Evolutionary conservation across 192 early-diverging fungal species (phyloP).

Genomic region (Spizellomyces sp.): DNA sequence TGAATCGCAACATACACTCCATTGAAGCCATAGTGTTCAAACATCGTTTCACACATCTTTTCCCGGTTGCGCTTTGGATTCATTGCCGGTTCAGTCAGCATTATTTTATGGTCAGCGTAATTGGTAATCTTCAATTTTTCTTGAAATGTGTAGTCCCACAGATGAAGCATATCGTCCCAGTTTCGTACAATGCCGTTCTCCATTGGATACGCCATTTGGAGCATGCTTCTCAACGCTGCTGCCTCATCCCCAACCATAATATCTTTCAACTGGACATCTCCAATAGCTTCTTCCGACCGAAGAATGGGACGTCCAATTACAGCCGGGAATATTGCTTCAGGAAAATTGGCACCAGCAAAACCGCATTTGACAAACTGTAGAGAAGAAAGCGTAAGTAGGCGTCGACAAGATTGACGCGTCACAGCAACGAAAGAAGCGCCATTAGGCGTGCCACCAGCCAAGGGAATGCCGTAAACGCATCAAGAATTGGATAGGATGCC

Average conservation of each 20-base stretch:
- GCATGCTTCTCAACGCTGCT: conserved; percentile 76
- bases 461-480: too few relatives aligned
- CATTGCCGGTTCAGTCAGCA: conserved; percentile 95
- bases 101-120: conserved; percentile 85
- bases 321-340: conserved; percentile 91
- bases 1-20: conserved; percentile 95
- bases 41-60: conserved; percentile 94
- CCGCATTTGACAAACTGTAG: conserved; percentile 95
- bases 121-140: conserved; percentile 85
- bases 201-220: conserved; percentile 98
- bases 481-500: background rate
- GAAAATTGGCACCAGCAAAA: conserved; percentile 94
- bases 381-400: background rate
- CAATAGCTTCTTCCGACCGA: conserved; percentile 87
- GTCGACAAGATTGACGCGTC: background rate
- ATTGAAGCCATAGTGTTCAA: conserved; percentile 95
- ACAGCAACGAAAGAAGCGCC: background rate
- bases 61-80: conserved; percentile 92
- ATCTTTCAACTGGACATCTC: conserved; percentile 83
- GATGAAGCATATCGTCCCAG: conserved; percentile 93
- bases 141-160: conserved; percentile 98
- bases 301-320: conserved; percentile 98
- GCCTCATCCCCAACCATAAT: conserved; percentile 99
- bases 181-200: conserved; percentile 97
- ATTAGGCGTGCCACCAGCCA: too few relatives aligned